Percentiles rank a stretch among this genome's conserved stretches.
Evolutionary conservation across 164 flowering plant species (phyloP).

Genomic region (Umbellularia californica): DNA sequence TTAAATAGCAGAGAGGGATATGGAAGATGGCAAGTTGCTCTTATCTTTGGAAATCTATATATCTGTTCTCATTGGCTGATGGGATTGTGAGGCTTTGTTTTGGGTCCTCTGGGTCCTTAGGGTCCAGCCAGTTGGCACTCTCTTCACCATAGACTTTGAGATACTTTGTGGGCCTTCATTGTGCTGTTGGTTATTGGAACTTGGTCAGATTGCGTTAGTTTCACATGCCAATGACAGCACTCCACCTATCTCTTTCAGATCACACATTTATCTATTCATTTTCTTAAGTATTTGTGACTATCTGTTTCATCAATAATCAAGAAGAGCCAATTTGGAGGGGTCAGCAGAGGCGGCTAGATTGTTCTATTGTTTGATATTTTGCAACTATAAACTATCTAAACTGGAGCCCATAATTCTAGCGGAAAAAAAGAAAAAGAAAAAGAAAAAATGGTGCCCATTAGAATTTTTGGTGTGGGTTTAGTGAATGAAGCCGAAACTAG

Average conservation of each 20-base stretch:
- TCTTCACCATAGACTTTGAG: neutral
- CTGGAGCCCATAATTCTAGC: no score
- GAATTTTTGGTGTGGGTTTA: no score
- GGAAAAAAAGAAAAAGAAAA: no score
- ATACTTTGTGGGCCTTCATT: neutral
- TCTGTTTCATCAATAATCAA: no score
- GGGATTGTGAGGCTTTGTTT: neutral
- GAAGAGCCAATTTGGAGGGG: no score
- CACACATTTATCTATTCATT: neutral
- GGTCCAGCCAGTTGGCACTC: conserved; percentile 3
- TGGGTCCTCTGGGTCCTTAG: neutral
- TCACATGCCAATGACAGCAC: neutral
- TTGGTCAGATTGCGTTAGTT: no score
- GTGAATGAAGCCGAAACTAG: no score
- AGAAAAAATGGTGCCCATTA: no score
- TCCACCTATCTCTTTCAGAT: neutral
- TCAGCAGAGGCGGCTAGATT: no score
- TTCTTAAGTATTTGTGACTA: no score
- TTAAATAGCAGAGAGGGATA: neutral
- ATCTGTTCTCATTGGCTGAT: conserved; percentile 2
- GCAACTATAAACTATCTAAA: no score
- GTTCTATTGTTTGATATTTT: no score
- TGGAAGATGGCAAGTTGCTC: neutral
- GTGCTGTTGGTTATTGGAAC: neutral
- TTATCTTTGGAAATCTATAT: conserved; percentile 1